Conservation (phyloP, 768 basidiomycete genomes). For the Kwoniella pini region DNA sequence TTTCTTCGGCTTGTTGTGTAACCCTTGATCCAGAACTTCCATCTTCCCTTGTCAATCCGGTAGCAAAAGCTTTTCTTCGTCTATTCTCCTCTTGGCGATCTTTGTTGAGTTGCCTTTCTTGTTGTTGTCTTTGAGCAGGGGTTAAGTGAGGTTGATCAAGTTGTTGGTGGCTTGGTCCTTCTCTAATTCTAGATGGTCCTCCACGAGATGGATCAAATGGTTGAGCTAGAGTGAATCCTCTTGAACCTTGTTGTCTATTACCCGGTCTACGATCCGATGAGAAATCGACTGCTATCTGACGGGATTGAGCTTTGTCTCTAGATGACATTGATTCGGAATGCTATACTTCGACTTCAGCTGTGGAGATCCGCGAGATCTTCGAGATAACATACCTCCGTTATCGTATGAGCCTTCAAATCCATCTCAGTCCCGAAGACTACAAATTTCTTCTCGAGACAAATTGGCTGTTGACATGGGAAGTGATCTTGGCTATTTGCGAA, state of each 20-base stretch:
- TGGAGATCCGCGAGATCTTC: neutral
- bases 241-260: slow-evolving; percentile 15
- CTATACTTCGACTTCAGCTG: slow-evolving; percentile 22
- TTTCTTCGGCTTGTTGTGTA: slow-evolving; percentile 4
- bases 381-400: slow-evolving; percentile 61
- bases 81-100: slow-evolving; percentile 39
- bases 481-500: slow-evolving; percentile 66
- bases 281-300: slow-evolving; percentile 50
- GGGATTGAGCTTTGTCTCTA: slow-evolving; percentile 49
- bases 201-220: slow-evolving; percentile 11
- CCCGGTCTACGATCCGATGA: slow-evolving; percentile 19
- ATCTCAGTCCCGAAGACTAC: slow-evolving; percentile 86
- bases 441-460: slow-evolving; percentile 84
- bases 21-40: neutral
- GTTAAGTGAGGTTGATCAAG: slow-evolving; percentile 34
- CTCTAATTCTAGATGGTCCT: slow-evolving; percentile 18
- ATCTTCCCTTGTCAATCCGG: slow-evolving; percentile 34
- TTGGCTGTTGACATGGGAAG: slow-evolving; percentile 70
- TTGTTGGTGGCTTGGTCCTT: slow-evolving; percentile 34
- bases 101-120: slow-evolving; percentile 33
- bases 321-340: slow-evolving; percentile 52
- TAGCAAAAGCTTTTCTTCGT: slow-evolving; percentile 46
- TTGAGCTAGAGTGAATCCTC: slow-evolving; percentile 36
- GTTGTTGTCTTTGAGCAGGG: slow-evolving; percentile 42
- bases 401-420: slow-evolving; percentile 88